Conservation (phyloP, 148 eudicot species). For the Rhododendron molle region DNA sequence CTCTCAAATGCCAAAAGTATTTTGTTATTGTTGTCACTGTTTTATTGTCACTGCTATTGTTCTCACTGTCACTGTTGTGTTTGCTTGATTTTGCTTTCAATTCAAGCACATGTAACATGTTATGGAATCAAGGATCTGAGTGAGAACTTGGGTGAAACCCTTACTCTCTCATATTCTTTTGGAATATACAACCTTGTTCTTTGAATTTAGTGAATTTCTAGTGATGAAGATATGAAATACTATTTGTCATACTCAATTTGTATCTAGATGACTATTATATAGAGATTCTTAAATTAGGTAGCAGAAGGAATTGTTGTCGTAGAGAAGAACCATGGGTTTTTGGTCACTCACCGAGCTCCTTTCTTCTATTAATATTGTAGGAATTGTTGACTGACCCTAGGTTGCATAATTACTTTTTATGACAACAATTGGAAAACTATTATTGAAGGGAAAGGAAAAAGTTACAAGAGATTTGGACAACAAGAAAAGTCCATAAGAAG, state of each 20-base stretch:
- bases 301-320: background rate
- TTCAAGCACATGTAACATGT: background rate
- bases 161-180: background rate
- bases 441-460: background rate
- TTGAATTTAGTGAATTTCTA: background rate
- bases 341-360: background rate
- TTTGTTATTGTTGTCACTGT: background rate
- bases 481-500: background rate
- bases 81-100: background rate
- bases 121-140: background rate
- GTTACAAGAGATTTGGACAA: background rate
- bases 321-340: background rate
- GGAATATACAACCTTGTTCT: background rate
- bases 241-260: background rate
- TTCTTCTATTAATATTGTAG: background rate
- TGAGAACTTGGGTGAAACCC: background rate
- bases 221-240: background rate
- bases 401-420: background rate
- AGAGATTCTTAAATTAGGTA: background rate
- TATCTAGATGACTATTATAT: background rate
- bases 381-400: constrained; percentile 2
- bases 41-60: background rate
- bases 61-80: background rate
- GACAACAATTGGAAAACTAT: background rate
- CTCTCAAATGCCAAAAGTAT: background rate